Evolutionary conservation across 2,329 filamentous ascomycete species (phyloP).

Genomic region (Paecilomyces variotii): DNA sequence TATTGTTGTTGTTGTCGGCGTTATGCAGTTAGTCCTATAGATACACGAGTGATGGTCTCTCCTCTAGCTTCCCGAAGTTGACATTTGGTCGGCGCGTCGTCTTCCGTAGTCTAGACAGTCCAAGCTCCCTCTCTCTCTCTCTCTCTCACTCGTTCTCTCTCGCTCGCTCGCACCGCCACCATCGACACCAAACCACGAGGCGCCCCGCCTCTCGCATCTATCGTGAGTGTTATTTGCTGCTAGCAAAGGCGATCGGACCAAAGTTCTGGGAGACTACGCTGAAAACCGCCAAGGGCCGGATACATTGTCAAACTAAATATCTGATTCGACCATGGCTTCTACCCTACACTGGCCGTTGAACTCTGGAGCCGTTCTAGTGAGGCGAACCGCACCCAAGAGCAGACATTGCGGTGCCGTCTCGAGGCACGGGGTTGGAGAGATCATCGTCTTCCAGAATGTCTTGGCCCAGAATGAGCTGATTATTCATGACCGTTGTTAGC

Average conservation of each 20-base stretch:
- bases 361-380: neutral
- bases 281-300: neutral
- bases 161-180: neutral
- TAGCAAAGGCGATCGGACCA: neutral
- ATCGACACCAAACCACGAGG: neutral
- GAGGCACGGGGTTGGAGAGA: neutral
- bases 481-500: neutral
- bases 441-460: neutral
- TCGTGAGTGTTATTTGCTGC: slow-evolving; percentile 3
- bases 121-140: neutral
- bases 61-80: no score
- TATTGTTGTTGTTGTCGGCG: no score
- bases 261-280: neutral
- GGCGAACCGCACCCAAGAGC: neutral
- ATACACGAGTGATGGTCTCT: no score
- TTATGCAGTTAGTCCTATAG: no score
- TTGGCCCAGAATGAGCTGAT: neutral
- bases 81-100: neutral
- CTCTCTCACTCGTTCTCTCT: neutral
- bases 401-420: neutral
- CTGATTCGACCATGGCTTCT: neutral
- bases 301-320: neutral
- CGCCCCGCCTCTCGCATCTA: neutral
- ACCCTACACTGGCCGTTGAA: neutral
- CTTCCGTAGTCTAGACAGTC: neutral